Evolutionary conservation across 2,329 filamentous ascomycete genomes (phyloP), one percentile per base, ranked within the genome.

Genomic region (Cladosporium oxysporum): DNA sequence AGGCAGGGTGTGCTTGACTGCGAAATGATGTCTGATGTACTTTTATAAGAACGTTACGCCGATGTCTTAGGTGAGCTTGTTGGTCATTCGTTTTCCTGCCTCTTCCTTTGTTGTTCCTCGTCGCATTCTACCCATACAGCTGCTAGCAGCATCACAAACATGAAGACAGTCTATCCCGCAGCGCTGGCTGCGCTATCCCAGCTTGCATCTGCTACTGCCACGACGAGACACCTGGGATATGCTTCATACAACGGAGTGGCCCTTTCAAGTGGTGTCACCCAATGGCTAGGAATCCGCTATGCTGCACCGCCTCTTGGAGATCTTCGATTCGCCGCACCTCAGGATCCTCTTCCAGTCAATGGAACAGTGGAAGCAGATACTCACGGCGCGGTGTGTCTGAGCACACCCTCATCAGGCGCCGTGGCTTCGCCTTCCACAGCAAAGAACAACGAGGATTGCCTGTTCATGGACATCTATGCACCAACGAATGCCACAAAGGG

Each of bases 381-480:
- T 74, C 72, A 76, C 68, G 77, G 78, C 28, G 73, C 73, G 21
- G 73, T 75, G n/a, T 81, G 79, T 66, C 70, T 80, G n/a, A 37
- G 21, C 4, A 66, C 64, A n/a, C 26, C 23, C 8, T 44, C 58
- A 21, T n/a, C 23, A 31, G 58, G 47, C 14, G 33, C 37, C 10
- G 28, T 28, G 14, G 21, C 58, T 2, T 58, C 57, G 5, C 37
- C 59, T 12, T 68, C 66, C 31, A 75, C 73, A 10, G 77, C n/a
- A 21, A 77, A 70, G 3, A 83, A 79, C 0, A 62, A 66, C 18
- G 89, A 91, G 72, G 89, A 91, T 70, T 94, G 91, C 73, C 82
- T 93, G 1, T 90, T 89, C 69, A 79, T 92, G 11, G 84, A 89
- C 64, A 81, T 89, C 7, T 88, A 85, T 70, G 86, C 88, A 0